Evolutionary conservation across 2,329 filamentous ascomycete species (phyloP).

Genomic region (Escovopsis sp.): DNA sequence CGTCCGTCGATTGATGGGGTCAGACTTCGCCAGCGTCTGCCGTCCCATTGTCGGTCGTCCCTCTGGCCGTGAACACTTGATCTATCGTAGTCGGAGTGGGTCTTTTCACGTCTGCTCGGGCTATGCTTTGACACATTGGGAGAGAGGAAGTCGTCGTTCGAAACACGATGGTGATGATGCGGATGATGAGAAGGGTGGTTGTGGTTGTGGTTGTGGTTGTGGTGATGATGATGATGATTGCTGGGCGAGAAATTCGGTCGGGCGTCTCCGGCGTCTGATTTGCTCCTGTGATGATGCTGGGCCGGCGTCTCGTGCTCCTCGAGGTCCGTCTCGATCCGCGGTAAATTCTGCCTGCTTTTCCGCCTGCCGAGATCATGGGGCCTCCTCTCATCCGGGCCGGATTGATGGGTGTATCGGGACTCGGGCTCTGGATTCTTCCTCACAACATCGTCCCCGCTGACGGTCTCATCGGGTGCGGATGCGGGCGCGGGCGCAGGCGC

Average conservation of each 20-base stretch:
- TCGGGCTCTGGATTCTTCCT: not conserved
- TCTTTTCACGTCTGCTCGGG: conserved; percentile 27
- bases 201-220: not conserved
- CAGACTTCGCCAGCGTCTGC: conserved; percentile 12
- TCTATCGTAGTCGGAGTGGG: conserved; percentile 20
- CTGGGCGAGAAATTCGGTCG: conserved; percentile 15
- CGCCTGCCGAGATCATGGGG: conserved; percentile 11
- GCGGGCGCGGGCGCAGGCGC: not conserved
- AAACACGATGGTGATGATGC: conserved; percentile 9
- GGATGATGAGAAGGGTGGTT: no score
- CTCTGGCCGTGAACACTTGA: conserved; percentile 9
- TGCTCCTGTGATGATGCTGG: conserved; percentile 20
- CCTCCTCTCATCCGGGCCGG: not conserved
- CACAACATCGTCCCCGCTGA: conserved; percentile 1
- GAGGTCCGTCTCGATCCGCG: conserved; percentile 29
- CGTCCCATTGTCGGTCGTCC: conserved; percentile 14
- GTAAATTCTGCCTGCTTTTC: conserved; percentile 25
- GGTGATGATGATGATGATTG: conserved; percentile 13
- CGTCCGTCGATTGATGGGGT: conserved; percentile 15
- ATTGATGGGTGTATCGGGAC: not conserved
- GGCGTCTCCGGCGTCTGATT: conserved; percentile 19
- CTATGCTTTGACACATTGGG: conserved; percentile 28
- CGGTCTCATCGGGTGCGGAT: not conserved
- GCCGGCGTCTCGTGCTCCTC: conserved; percentile 9
- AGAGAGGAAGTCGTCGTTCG: conserved; percentile 23